Evolutionary conservation across 768 basidiomycete species (phyloP), one percentile per base, ranked within the genome.

Genomic region (Lactifluus pinguis): DNA sequence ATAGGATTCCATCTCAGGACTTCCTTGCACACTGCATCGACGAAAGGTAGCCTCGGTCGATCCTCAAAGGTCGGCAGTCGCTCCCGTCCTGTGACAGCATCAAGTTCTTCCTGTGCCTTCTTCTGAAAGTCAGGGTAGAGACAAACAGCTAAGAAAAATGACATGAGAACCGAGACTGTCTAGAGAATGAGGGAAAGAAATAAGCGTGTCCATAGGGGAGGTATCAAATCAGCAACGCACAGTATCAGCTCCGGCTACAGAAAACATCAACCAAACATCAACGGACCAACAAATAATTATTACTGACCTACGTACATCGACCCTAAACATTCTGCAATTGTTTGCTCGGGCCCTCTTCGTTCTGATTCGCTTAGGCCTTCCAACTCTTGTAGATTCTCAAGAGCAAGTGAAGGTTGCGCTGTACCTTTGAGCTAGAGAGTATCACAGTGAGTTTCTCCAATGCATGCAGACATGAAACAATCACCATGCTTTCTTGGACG

Each of bases 221-320:
- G 47, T 3, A 4, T 15, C 29, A 0, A 14, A 45, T 3, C 21
- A n/a, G 1, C 32, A 34, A 34, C 59, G 17, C 39, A 53, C 59
- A 1, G 59, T 54, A 32, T 54, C 53, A 5, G 42, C 5, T 8
- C 53, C 59, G 4, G 59, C 59, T 60, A 11, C 2, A 25, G n/a
- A 25, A 10, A 30, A 45, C 5, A 15, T 13, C 25, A 4, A 30
- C 30, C 4, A 8, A 2, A 29, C 32, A 25, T 9, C 3, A 15
- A n/a, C 2, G 11, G 1, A 1, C 14, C n/a, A 30, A 29, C 8
- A 5, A 15, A 6, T 2, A 2, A 2, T 25, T 25, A 25, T 25
- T 25, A 51, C 59, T 4, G 10, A 60, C 59, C 59, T 30, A 25
- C n/a, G n/a, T n/a, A 54, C 25, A 60, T 48, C 10, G 52, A 47